Evolutionary conservation across 352 stramenopile genomes (phyloP), one percentile per base, ranked within the genome.

Genomic region (Phytophthora tubulina): DNA sequence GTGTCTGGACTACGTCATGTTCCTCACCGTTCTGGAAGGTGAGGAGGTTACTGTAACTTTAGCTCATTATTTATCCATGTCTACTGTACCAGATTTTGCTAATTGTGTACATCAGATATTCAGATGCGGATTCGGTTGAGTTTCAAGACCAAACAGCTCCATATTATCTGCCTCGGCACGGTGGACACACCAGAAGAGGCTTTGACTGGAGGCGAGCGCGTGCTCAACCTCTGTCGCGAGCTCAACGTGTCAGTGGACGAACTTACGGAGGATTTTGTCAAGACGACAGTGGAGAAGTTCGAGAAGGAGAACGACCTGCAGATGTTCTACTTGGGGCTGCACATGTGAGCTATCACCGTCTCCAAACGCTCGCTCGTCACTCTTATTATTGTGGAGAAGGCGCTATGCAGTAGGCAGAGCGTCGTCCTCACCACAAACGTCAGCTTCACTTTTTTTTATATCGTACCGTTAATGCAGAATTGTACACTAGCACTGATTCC

Each of bases 1-100:
- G 32, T 96, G 88, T 66, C 86, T 96, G 60, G 89, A 96, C 78
- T 86, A 93, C 68, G 69, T 69, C 62, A 89, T 96, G 56, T 96
- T 93, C 51, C 72, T 94, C 52, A 79, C 82, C 4, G 84, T 96
- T 15, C 42, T 94, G 33, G 84, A 94, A 71, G 82, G 81, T 89
- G 44, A 56, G 66, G 54, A 30, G 1, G 44, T 49, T 41, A 27
- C 21, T 27, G 21, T 27, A 27, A 27, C 21, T 27, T 27, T 27
- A 27, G 1, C 21, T 67, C 56, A 27, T 76, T 67, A 48, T 38
- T 13, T 52, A 49, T 60, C 59, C 52, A 63, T 63, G 33, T 55
- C 21, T 62, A 36, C 9, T 54, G 46, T 4, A 17, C 15, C 44
- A 17, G 15, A 14, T 31, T 62, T 27, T 57, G 32, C 49, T 45